These are phyloP conservation scores for Babesia sp. DNA, from an alignment of 169 alveolate species.

Conservation along the genomic window DNA sequence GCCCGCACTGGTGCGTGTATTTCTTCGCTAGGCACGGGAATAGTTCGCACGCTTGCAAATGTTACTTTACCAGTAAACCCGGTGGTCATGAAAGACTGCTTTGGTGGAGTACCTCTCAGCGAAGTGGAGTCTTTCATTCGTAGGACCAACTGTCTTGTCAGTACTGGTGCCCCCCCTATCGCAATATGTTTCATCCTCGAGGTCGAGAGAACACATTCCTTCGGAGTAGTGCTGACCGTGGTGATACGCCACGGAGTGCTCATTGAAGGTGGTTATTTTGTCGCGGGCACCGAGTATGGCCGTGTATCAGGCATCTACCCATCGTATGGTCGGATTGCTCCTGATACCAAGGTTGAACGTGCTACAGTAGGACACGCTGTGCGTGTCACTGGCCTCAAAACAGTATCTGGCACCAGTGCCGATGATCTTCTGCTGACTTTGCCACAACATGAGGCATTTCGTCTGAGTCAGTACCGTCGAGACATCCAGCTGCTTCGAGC, in stretches of 20 bases:
- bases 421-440: conserved; percentile 73
- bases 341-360: conserved; percentile 45
- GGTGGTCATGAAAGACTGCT: neutral
- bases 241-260: conserved; percentile 73
- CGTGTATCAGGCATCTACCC: conserved; percentile 66
- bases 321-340: conserved; percentile 2
- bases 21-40: conserved; percentile 35
- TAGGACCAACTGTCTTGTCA: conserved; percentile 70
- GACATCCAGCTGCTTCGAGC: conserved; percentile 69
- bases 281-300: conserved; percentile 80
- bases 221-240: conserved; percentile 70
- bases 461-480: conserved; percentile 75
- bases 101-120: conserved; percentile 39
- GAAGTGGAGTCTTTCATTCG: conserved; percentile 63
- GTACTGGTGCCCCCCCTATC: conserved; percentile 65
- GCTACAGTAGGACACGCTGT: conserved; percentile 76
- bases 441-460: conserved; percentile 78
- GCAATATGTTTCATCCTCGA: conserved; percentile 74
- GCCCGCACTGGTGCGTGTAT: conserved; percentile 66
- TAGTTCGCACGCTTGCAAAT: conserved; percentile 26
- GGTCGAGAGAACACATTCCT: conserved; percentile 65
- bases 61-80: conserved; percentile 53
- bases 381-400: conserved; percentile 69
- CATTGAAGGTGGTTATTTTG: conserved; percentile 76
- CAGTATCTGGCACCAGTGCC: conserved; percentile 68